These are phyloP conservation scores for Solanum phureja DNA, from an alignment of 257 asterid species.

Conservation along the genomic window DNA sequence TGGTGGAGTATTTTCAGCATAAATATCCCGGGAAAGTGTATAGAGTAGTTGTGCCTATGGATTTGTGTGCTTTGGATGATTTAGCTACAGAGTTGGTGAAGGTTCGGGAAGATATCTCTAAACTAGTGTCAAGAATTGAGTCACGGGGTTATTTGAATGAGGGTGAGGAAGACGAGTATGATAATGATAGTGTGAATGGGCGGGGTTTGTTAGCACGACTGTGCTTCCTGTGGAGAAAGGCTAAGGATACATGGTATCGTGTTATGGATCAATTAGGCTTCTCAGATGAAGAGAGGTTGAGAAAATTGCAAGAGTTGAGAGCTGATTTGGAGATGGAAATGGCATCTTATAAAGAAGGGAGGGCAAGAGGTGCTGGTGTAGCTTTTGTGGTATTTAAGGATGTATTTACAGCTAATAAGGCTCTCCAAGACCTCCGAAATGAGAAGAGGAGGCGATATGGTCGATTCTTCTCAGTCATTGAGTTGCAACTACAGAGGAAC, in stretches of 20 bases:
- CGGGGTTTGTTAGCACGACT: conserved; percentile 36
- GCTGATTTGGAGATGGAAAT: conserved; percentile 99
- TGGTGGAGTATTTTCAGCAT: conserved; percentile 75
- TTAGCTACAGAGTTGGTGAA: conserved; percentile 79
- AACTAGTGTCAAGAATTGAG: conserved; percentile 63
- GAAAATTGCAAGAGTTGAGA: conserved; percentile 84
- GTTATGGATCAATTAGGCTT: conserved; percentile 59
- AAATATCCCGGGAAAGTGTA: conserved; percentile 84
- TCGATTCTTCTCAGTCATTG: conserved; percentile 73
- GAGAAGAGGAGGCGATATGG: conserved; percentile 84
- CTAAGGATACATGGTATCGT: conserved; percentile 52
- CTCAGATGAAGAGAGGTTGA: conserved; percentile 81
- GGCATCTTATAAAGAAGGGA: conserved; percentile 96
- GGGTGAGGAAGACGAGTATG: conserved; percentile 29
- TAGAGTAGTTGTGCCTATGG: conserved; percentile 86
- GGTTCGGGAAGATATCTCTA: conserved; percentile 70
- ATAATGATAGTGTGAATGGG: conserved; percentile 11
- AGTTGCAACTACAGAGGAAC: conserved; percentile 86
- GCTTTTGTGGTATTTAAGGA: conserved; percentile 96
- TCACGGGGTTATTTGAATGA: conserved; percentile 45
- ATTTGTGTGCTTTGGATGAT: conserved; percentile 92
- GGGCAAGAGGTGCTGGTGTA: conserved; percentile 94
- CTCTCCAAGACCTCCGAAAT: conserved; percentile 71
- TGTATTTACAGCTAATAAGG: conserved; percentile 85
- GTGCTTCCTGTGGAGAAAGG: conserved; percentile 35